Evolutionary conservation across 108 stramenopile species (phyloP).

Genomic region (Skeletonema costatum): DNA sequence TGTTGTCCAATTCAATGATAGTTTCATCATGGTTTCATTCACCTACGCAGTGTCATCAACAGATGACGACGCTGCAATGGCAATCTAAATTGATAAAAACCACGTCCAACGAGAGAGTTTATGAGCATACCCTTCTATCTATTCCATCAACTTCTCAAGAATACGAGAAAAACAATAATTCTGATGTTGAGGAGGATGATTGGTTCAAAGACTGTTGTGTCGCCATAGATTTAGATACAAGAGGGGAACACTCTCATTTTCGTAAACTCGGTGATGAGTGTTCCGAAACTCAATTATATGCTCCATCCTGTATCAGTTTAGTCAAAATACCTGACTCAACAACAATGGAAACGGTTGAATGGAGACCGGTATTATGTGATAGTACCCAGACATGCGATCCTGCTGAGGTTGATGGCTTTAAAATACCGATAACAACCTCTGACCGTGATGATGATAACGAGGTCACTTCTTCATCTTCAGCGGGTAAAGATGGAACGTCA

Average conservation of each 20-base stretch:
- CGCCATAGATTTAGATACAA: background rate
- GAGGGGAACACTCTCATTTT: background rate
- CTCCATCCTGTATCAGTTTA: constrained; percentile 12
- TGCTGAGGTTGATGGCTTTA: background rate
- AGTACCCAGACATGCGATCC: background rate
- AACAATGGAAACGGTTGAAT: background rate
- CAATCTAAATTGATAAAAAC: background rate
- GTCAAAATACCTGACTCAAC: background rate
- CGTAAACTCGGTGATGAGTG: background rate
- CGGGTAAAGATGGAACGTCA: background rate
- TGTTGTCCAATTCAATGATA: constrained; percentile 39
- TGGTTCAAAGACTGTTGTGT: background rate
- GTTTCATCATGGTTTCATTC: background rate
- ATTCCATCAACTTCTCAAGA: background rate
- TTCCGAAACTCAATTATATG: background rate
- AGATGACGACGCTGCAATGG: background rate
- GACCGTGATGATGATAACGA: background rate
- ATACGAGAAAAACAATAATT: background rate
- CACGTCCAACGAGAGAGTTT: background rate
- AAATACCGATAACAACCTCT: background rate
- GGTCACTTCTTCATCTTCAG: background rate
- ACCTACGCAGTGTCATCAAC: background rate
- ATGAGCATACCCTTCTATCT: constrained; percentile 15
- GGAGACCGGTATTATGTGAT: background rate
- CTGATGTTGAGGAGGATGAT: background rate